Percentiles rank a stretch among this genome's conserved stretches.
Evolutionary conservation across 73 alveolate species (phyloP).

Genomic region (Uronychia binucleata): DNA sequence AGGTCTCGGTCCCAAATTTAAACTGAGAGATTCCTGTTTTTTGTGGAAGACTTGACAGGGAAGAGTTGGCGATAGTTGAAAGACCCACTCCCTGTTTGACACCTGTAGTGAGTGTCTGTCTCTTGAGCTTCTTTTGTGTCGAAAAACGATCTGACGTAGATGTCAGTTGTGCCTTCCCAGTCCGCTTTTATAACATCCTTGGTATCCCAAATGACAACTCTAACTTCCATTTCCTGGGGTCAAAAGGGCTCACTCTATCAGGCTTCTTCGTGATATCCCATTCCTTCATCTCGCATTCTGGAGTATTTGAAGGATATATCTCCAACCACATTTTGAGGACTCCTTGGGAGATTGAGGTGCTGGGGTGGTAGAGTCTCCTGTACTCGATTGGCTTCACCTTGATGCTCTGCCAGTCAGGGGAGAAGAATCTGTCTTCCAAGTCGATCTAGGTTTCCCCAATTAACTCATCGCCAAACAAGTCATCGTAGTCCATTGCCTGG

Average conservation of each 20-base stretch:
- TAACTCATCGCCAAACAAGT: conserved; percentile 89
- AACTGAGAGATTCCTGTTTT: conserved; percentile 68
- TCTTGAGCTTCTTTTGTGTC: conserved; percentile 79
- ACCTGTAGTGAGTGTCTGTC: conserved; percentile 96
- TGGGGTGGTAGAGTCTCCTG: conserved; percentile 82
- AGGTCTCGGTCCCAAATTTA: conserved; percentile 92
- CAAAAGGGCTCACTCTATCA: not conserved
- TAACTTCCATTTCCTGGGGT: conserved; percentile 71
- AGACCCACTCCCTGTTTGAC: conserved; percentile 81
- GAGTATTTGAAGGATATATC: conserved; percentile 68
- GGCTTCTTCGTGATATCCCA: conserved; percentile 93
- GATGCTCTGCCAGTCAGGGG: conserved; percentile 85
- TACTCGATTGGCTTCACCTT: conserved; percentile 92
- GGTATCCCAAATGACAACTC: conserved; percentile 96
- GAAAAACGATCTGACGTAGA: conserved; percentile 83
- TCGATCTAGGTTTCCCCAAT: conserved; percentile 92
- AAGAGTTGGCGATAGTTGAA: conserved; percentile 94
- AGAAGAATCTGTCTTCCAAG: conserved; percentile 95
- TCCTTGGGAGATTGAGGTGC: conserved; percentile 83
- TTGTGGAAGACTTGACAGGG: conserved; percentile 73
- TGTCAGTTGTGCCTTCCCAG: conserved; percentile 92
- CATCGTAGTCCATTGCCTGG: conserved; percentile 94
- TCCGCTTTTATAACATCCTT: conserved; percentile 84
- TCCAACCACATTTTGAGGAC: conserved; percentile 42
- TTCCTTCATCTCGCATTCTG: conserved; percentile 56